Conservation (phyloP, 2,329 filamentous ascomycete species). For the Macrophomina pseudophaseolina region DNA sequence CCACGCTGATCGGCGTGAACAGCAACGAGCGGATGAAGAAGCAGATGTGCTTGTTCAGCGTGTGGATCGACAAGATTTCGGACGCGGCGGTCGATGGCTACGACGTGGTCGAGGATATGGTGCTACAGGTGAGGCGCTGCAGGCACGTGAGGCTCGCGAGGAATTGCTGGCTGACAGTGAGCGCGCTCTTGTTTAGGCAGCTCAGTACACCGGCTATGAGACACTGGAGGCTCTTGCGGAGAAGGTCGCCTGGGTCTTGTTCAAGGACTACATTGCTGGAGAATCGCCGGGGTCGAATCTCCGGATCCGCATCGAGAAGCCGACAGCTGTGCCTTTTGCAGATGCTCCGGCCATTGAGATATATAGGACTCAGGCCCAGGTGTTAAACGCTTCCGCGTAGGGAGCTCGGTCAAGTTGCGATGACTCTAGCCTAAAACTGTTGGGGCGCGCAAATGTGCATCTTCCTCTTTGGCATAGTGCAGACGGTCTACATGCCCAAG, state of each 20-base stretch:
- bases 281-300: constrained; percentile 55
- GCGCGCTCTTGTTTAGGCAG: constrained; percentile 37
- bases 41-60: constrained; percentile 68
- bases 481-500: too few relatives aligned
- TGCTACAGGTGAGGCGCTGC: constrained; percentile 62
- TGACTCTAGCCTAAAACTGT: too few relatives aligned
- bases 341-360: constrained; percentile 73
- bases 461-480: too few relatives aligned
- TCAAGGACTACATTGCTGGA: constrained; percentile 44
- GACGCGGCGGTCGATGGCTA: constrained; percentile 56
- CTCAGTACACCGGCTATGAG: constrained; percentile 51
- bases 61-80: constrained; percentile 64
- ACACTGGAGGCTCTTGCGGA: constrained; percentile 54
- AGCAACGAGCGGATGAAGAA: constrained; percentile 68
- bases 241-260: constrained; percentile 47
- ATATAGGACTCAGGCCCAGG: constrained; percentile 29
- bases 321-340: constrained; percentile 73
- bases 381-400: not conserved
- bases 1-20: constrained; percentile 75
- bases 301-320: constrained; percentile 70
- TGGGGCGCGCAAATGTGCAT: too few relatives aligned
- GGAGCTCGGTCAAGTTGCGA: too few relatives aligned
- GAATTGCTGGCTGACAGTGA: not conserved
- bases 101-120: constrained; percentile 60
- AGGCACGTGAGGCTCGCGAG: not conserved